Base-by-base conservation (phyloP, 768 basidiomycete species). In the Leccinum sublutescens region DNA sequence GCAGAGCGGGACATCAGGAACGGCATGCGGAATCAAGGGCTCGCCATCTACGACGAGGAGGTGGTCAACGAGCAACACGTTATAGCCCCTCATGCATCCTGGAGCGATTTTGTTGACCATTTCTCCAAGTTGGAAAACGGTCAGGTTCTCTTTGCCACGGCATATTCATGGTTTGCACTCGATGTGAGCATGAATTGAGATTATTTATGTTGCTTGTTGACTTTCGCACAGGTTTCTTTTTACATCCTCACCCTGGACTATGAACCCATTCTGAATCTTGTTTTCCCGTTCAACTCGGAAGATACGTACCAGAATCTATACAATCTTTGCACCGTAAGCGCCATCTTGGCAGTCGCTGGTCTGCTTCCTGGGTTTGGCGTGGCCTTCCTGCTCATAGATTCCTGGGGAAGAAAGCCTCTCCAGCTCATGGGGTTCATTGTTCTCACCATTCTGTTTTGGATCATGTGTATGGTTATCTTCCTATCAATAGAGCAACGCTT, bases 141-240 rank as follows among this genome's bases (percentile, higher is more conserved):
- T 59, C 93, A 93, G 76, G 74, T 92, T 49, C 79, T 94, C 54
- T 70, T 93, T 53, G 92, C 89, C 5, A 80, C 84, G 4, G 71
- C 89, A 0, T 94, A 86, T 71, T 88, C 86, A 2, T 94, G 93
- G 93, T 93, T 94, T 65, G 91, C 90, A 5, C 81, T 93, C 12
- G 91, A 90, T 60, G 86, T 86, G 47, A 54, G 88, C 64, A 75
- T 74, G 2, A 21, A 6, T 17, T 47, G 21, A 45, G 4, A 34
- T 29, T 25, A 6, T 33, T 9, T n/a, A 12, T 40, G 21, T 11
- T 14, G 2, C 8, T 14, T 48, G 14, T 25, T 49, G 21, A 62
- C 43, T 8, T 47, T 38, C 15, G 47, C 61, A 25, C 50, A 88
- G 84, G 83, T 94, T 55, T 89, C 90, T 6, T 93, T 91, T 78